These are phyloP conservation scores for Neurospora sp. DNA, from an alignment of 495 filamentous ascomycete species.

Conservation along the genomic window DNA sequence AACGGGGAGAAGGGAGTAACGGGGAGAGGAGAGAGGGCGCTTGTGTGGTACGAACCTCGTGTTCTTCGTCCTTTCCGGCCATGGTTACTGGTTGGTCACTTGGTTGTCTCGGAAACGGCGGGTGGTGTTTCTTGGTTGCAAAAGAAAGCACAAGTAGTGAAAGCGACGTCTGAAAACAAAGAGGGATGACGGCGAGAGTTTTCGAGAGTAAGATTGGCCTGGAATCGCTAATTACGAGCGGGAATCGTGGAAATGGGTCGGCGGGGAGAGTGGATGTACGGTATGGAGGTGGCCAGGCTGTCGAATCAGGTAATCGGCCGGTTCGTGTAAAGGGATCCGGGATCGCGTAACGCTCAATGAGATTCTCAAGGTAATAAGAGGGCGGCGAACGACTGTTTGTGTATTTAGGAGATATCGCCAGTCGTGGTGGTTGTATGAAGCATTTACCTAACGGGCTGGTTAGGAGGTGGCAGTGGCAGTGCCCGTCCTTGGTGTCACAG, in stretches of 20 bases:
- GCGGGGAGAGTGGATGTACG: not conserved
- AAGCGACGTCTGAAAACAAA: not conserved
- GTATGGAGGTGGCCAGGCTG: not conserved
- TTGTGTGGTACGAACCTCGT: slow-evolving; percentile 21
- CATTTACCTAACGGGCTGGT: not conserved
- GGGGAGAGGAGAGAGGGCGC: not conserved
- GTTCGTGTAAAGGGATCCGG: not conserved
- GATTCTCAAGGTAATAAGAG: not conserved
- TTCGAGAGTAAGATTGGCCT: not conserved
- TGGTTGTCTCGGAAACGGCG: not conserved
- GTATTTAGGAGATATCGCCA: not conserved
- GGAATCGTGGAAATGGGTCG: not conserved
- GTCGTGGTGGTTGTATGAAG: not conserved
- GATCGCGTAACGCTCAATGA: not conserved
- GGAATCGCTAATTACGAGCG: not conserved
- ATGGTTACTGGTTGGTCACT: slow-evolving; percentile 23
- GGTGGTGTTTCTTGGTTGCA: not conserved
- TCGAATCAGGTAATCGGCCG: not conserved
- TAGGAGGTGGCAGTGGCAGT: not conserved
- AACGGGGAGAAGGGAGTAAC: not conserved
- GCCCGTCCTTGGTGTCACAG: not conserved
- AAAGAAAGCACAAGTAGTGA: not conserved
- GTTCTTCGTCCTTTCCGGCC: slow-evolving; percentile 33
- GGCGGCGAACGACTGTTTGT: not conserved
- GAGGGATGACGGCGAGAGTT: not conserved